A percentile compares a stretch with the other conserved stretches of the same genome.
Evolutionary conservation across 345 rosid species (phyloP).

Genomic region (Populus euphratica): DNA sequence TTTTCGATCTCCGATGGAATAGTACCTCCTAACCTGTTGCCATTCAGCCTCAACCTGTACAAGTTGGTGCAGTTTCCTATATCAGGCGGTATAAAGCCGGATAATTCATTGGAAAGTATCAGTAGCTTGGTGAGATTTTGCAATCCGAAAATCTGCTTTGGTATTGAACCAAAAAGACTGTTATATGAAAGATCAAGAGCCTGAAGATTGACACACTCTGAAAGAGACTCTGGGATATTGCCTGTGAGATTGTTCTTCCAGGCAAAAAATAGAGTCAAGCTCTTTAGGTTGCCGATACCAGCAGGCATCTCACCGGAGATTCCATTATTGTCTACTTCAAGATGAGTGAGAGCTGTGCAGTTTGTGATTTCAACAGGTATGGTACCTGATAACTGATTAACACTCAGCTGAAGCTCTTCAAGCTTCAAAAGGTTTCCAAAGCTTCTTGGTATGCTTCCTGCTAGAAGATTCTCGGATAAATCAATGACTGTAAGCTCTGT

Average conservation of each 20-base stretch:
- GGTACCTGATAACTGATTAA: constrained; percentile 74
- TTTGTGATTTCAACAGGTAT: constrained; percentile 69
- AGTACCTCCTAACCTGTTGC: constrained; percentile 65
- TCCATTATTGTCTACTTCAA: constrained; percentile 73
- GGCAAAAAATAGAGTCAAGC: constrained; percentile 78
- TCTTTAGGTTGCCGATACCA: constrained; percentile 51
- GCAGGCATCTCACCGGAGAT: constrained; percentile 76
- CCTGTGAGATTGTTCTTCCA: constrained; percentile 90
- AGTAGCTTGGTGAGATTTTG: constrained; percentile 80
- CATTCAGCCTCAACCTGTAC: constrained; percentile 58
- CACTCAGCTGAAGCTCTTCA: constrained; percentile 82
- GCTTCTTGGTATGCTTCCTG: constrained; percentile 74
- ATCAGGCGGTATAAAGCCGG: constrained; percentile 75
- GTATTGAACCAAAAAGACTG: constrained; percentile 66
- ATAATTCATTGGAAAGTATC: constrained; percentile 67
- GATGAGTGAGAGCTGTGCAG: constrained; percentile 60
- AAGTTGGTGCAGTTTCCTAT: constrained; percentile 76
- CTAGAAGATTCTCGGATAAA: constrained; percentile 70
- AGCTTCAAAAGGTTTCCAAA: constrained; percentile 74
- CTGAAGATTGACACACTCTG: constrained; percentile 70
- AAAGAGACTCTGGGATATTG: constrained; percentile 57
- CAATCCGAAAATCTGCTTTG: constrained; percentile 53
- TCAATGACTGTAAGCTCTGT: constrained; percentile 63
- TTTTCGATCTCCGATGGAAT: constrained; percentile 76
- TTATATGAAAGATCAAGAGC: constrained; percentile 92